phyloP scores from a whole-genome alignment of 2,329 filamentous ascomycete species.

The Sporothrix curviconia region DNA sequence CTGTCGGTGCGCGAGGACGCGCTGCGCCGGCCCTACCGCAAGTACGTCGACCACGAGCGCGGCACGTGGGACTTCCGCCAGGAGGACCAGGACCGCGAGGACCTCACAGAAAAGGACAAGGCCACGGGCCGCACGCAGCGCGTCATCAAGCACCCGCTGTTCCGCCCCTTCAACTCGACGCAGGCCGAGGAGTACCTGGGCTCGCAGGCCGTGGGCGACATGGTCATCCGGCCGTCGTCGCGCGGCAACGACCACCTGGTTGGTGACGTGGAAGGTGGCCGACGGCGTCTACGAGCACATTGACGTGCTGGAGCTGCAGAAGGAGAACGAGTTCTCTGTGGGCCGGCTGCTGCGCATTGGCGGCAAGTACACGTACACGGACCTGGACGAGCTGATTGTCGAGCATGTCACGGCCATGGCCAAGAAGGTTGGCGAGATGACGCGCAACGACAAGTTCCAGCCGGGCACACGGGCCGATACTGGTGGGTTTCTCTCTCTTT shows the following conservation, averaged over 20 bases:
- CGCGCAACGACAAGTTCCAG: conserved; percentile 90
- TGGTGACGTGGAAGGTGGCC: conserved; percentile 95
- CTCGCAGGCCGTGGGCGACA: conserved; percentile 76
- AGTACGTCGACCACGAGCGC: conserved; percentile 62
- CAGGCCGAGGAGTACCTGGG: conserved; percentile 93
- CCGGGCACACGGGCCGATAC: conserved; percentile 71
- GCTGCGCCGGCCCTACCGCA: conserved; percentile 65
- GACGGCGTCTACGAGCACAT: conserved; percentile 97
- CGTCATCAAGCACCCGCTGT: conserved; percentile 96
- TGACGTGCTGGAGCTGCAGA: conserved; percentile 92
- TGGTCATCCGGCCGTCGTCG: conserved; percentile 90
- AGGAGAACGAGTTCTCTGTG: conserved; percentile 93
- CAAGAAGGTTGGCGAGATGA: conserved; percentile 94
- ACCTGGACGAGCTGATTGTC: conserved; percentile 95
- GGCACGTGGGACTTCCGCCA: conserved; percentile 83
- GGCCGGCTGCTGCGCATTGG: conserved; percentile 79
- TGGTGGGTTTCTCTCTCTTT: conserved; percentile 54
- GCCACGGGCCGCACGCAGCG: conserved; percentile 78
- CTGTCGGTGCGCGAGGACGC: conserved; percentile 78
- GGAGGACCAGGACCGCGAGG: conserved; percentile 75
- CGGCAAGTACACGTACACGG: conserved; percentile 84
- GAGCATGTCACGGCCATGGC: conserved; percentile 97
- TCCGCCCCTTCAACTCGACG: conserved; percentile 83
- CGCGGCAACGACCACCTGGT: conserved; percentile 93
- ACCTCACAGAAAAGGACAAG: conserved; percentile 78